A percentile compares a stretch with the other conserved stretches of the same genome.
Conservation (phyloP, 352 stramenopile genomes). For the Phytophthora nicotianae region DNA sequence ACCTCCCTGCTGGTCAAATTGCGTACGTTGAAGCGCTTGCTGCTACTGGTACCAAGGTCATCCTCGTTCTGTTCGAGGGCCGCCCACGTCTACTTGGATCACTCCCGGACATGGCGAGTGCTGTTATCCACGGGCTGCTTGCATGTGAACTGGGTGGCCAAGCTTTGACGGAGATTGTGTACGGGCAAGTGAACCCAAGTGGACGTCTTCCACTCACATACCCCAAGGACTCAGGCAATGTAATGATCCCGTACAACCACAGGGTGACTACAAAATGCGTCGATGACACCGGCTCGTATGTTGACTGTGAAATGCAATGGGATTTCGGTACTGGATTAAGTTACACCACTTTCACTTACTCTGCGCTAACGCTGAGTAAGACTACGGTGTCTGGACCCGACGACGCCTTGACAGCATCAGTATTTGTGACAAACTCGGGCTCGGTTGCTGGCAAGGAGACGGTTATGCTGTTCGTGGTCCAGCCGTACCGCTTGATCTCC, state of each 20-base stretch:
- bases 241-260: constrained; percentile 82
- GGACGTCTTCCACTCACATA: constrained; percentile 85
- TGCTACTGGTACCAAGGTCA: constrained; percentile 74
- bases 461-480: constrained; percentile 79
- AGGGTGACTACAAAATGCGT: constrained; percentile 59
- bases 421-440: constrained; percentile 81
- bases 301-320: constrained; percentile 70
- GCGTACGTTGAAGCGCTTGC: constrained; percentile 73
- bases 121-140: constrained; percentile 79
- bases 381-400: constrained; percentile 28
- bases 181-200: constrained; percentile 82
- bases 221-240: constrained; percentile 64
- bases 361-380: constrained; percentile 46
- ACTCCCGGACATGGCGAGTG: constrained; percentile 49
- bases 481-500: constrained; percentile 61
- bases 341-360: constrained; percentile 76
- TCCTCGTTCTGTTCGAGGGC: constrained; percentile 82
- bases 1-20: constrained; percentile 65
- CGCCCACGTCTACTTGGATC: constrained; percentile 72
- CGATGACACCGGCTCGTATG: constrained; percentile 18
- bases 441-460: constrained; percentile 64
- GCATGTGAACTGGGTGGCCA: constrained; percentile 79
- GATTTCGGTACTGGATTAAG: constrained; percentile 68
- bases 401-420: constrained; percentile 44
- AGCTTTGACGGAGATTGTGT: constrained; percentile 84